A percentile compares a stretch with the other conserved stretches of the same genome.
These are phyloP conservation scores for Asterophora lycoperdoides DNA, from an alignment of 768 basidiomycete genomes.

Conservation along the genomic window DNA sequence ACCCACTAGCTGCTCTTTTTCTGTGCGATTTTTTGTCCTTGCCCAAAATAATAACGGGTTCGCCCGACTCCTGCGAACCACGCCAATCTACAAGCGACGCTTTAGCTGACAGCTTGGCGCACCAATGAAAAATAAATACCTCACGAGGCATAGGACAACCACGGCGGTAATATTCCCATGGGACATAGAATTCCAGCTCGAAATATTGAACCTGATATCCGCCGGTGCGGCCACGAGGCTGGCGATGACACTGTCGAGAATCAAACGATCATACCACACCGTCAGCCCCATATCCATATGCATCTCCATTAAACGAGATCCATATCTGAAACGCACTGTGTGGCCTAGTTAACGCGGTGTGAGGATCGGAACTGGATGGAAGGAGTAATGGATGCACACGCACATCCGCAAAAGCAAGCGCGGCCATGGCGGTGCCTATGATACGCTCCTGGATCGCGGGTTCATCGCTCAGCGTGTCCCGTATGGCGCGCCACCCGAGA, in stretches of 20 bases:
- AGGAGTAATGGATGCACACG: conserved; percentile 36
- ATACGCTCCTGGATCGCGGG: conserved; percentile 65
- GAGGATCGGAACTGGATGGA: neutral
- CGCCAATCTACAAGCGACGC: conserved; percentile 12
- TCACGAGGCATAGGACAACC: conserved; percentile 48
- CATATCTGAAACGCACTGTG: conserved; percentile 45
- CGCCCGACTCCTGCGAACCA: conserved; percentile 21
- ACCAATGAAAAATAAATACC: conserved; percentile 37
- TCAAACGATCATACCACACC: neutral
- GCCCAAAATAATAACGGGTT: conserved; percentile 18
- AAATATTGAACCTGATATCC: conserved; percentile 45
- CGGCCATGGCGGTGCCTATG: conserved; percentile 55
- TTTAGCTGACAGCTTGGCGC: conserved; percentile 2
- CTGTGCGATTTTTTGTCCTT: conserved; percentile 5
- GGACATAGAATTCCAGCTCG: conserved; percentile 64
- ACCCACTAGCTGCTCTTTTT: conserved; percentile 1
- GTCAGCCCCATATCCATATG: neutral
- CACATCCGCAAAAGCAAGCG: conserved; percentile 70
- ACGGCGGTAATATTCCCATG: conserved; percentile 75
- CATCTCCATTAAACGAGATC: neutral
- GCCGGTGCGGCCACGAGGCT: conserved; percentile 57
- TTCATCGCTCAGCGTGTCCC: conserved; percentile 54
- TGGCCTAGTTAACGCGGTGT: conserved; percentile 38
- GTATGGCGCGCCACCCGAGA: conserved; percentile 61
- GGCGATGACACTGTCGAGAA: conserved; percentile 48